phyloP scores from a whole-genome alignment of 1,284 basidiomycete genomes.

The Macrocystidia cucumis region DNA sequence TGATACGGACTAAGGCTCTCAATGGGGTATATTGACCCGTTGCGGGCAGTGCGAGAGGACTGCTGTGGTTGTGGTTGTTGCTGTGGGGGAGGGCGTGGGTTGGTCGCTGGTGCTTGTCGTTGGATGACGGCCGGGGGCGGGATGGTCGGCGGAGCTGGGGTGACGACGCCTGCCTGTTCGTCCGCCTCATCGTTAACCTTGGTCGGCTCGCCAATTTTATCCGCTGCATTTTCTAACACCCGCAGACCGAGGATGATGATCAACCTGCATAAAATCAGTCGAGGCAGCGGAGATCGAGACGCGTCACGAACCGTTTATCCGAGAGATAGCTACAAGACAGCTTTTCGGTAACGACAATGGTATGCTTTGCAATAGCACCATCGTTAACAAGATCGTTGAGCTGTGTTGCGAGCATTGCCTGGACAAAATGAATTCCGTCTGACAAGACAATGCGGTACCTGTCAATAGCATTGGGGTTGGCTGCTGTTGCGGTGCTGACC shows the following conservation, averaged over 20 bases:
- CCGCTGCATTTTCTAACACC: slow-evolving; percentile 39
- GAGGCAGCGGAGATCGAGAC: slow-evolving; percentile 1
- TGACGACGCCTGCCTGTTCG: slow-evolving; percentile 16
- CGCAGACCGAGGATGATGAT: slow-evolving; percentile 80
- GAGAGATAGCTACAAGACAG: slow-evolving; percentile 85
- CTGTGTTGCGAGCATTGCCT: slow-evolving; percentile 94
- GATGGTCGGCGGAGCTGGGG: slow-evolving; percentile 15
- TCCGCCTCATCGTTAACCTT: slow-evolving; percentile 27
- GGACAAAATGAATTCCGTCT: slow-evolving; percentile 79
- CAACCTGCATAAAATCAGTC: slow-evolving; percentile 42
- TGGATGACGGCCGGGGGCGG: slow-evolving; percentile 9
- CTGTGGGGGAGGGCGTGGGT: no score
- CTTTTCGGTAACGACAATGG: slow-evolving; percentile 69
- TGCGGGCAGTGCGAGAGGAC: slow-evolving; percentile 13
- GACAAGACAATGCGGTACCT: slow-evolving; percentile 71
- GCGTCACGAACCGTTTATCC: slow-evolving; percentile 61
- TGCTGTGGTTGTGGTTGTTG: slow-evolving; percentile 18
- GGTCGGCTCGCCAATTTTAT: slow-evolving; percentile 74
- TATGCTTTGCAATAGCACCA: slow-evolving; percentile 64
- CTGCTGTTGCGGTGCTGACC: slow-evolving; percentile 34
- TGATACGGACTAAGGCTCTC: slow-evolving; percentile 95
- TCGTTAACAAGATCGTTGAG: slow-evolving; percentile 74
- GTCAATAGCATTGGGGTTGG: slow-evolving; percentile 32
- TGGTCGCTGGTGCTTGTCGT: slow-evolving; percentile 12
- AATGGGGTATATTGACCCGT: slow-evolving; percentile 65